Evolutionary conservation across 768 basidiomycete species (phyloP), one percentile per base, ranked within the genome.

Genomic region (Pisolithus albus): DNA sequence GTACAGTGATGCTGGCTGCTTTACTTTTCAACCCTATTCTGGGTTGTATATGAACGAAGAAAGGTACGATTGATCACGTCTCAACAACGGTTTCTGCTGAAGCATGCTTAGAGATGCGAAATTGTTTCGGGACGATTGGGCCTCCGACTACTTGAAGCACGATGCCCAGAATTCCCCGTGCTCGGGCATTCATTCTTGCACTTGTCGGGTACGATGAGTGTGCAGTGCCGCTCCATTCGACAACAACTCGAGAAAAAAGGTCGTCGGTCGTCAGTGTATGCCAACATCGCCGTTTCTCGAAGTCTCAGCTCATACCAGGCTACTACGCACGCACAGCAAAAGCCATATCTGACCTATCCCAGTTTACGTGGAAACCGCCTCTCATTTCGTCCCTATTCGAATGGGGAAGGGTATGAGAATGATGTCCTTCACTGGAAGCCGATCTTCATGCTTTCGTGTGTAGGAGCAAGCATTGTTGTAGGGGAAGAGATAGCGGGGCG

Each of bases 1-100:
- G 82, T 84, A 84, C 54, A 79, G 82, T 53, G 81, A 83, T 56
- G 74, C 83, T 1, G 83, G 83, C n/a, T 84, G 82, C 82, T 82
- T 76, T 58, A 84, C 83, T 23, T 85, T 83, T 57, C 73, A 76
- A 41, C 52, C 75, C 10, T 85, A 83, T 60, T 83, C 83, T 23
- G 83, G 83, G n/a, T 84, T 82, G 6, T 84, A 73, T 64, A 70
- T 74, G 59, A 81, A 84, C 52, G 83, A 84, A 62, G 78, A 69
- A 21, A 74, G 78, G 79, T 76, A n/a, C 18, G 61, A 55, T 21
- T 16, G 5, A 34, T 48, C 18, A 5, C 2, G 24, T 18, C 48
- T 8, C 11, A 2, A 37, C 21, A 2, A 9, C 16, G 1, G 26
- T 6, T 7, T 45, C 40, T 18, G 40, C 52, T 23, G 13, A 37